These are phyloP conservation scores for Neofusicoccum sp. DNA, from an alignment of 2,329 filamentous ascomycete species.

Conservation along the genomic window DNA sequence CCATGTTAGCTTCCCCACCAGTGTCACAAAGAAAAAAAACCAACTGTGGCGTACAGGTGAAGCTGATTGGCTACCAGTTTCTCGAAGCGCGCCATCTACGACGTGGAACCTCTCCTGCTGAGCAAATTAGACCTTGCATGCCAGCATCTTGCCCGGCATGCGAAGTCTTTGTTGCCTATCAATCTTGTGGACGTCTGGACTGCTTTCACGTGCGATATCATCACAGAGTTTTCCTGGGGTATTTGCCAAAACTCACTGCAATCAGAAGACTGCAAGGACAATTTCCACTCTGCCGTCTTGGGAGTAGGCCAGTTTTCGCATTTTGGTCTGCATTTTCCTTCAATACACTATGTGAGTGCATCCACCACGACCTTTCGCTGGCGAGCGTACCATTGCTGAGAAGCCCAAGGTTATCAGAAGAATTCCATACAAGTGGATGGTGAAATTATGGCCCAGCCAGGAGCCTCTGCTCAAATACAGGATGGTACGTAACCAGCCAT, in stretches of 20 bases:
- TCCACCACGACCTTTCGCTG: background rate
- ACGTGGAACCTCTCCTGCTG: constrained; percentile 27
- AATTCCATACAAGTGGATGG: background rate
- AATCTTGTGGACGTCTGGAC: constrained; percentile 20
- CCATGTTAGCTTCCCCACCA: constrained; percentile 25
- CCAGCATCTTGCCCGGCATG: constrained; percentile 28
- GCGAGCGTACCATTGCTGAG: too few species aligned
- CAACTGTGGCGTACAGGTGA: too few species aligned
- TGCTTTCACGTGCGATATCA: constrained; percentile 46
- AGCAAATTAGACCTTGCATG: constrained; percentile 32
- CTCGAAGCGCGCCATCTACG: constrained; percentile 24
- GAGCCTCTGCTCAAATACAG: background rate
- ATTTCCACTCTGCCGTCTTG: background rate
- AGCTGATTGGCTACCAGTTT: background rate
- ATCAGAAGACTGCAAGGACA: constrained; percentile 31
- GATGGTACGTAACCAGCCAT: background rate
- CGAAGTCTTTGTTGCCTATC: background rate
- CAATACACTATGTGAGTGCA: background rate
- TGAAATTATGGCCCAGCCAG: background rate
- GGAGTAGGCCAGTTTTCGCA: background rate
- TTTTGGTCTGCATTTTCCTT: background rate
- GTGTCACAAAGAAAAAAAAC: background rate
- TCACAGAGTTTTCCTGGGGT: constrained; percentile 44
- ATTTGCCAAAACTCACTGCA: constrained; percentile 35
- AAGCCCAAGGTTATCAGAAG: background rate